phyloP scores from a whole-genome alignment of 768 basidiomycete genomes.

The Lepiota brunneoincarnata region DNA sequence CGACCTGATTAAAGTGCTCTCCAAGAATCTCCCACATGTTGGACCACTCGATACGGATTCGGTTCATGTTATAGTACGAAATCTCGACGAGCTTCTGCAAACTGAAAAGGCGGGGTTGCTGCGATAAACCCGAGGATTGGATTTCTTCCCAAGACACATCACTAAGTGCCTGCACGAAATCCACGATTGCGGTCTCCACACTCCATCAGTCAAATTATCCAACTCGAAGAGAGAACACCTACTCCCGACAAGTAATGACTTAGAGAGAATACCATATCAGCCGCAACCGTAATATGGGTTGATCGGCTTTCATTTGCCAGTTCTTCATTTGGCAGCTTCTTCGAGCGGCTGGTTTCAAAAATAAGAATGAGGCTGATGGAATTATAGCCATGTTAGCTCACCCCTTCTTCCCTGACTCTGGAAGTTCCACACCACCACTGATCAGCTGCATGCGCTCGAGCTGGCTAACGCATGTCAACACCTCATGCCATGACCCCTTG shows the following conservation, averaged over 20 bases:
- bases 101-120: slow-evolving; percentile 94
- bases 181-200: slow-evolving; percentile 87
- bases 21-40: slow-evolving; percentile 97
- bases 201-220: slow-evolving; percentile 8
- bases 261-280: slow-evolving; percentile 98
- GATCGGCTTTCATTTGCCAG: slow-evolving; percentile 96
- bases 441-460: slow-evolving; percentile 98
- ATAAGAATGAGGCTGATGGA: not conserved
- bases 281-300: slow-evolving; percentile 96
- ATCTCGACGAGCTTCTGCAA: slow-evolving; percentile 98
- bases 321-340: slow-evolving; percentile 83
- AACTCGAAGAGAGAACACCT: slow-evolving; percentile 28
- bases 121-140: slow-evolving; percentile 91
- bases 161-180: slow-evolving; percentile 94
- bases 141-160: slow-evolving; percentile 99
- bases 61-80: slow-evolving; percentile 98
- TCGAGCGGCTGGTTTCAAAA: slow-evolving; percentile 35
- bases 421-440: slow-evolving; percentile 82
- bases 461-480: slow-evolving; percentile 95
- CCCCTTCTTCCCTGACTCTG: slow-evolving; percentile 80
- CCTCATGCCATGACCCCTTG: slow-evolving; percentile 95
- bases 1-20: slow-evolving; percentile 96
- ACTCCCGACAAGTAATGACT: slow-evolving; percentile 95
- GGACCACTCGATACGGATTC: slow-evolving; percentile 98
- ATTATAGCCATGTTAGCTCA: slow-evolving; percentile 33